These are phyloP conservation scores for Candida wancherniae DNA, from an alignment of 805 yeast genomes.

Conservation along the genomic window DNA sequence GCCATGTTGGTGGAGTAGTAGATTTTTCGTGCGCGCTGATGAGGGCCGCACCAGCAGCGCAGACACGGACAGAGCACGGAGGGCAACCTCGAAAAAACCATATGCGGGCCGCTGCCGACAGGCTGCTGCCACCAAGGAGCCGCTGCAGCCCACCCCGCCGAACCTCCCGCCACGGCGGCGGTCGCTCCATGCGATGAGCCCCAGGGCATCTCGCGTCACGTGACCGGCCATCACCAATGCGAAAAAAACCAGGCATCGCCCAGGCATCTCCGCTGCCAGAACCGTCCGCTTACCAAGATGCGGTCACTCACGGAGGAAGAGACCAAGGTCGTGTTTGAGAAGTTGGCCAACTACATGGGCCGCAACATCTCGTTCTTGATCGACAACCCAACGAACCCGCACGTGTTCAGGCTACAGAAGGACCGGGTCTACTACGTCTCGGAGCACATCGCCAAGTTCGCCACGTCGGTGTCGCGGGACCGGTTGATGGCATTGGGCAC, in stretches of 20 bases:
- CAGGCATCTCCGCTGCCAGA: background rate
- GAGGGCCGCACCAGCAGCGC: no score
- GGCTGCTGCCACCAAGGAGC: no score
- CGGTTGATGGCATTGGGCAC: slow-evolving; percentile 90
- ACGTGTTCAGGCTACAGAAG: slow-evolving; percentile 92
- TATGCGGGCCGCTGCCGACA: no score
- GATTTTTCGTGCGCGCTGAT: no score
- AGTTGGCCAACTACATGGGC: slow-evolving; percentile 95
- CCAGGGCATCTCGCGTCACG: slow-evolving; percentile 9
- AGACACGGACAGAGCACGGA: no score
- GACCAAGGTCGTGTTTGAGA: slow-evolving; percentile 92
- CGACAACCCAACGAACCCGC: slow-evolving; percentile 81
- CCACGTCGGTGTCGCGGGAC: slow-evolving; percentile 85
- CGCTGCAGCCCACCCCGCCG: no score
- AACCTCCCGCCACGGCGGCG: background rate
- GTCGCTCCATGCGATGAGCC: background rate
- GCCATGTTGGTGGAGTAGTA: no score
- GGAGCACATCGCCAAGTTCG: slow-evolving; percentile 75
- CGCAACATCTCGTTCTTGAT: slow-evolving; percentile 85
- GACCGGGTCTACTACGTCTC: slow-evolving; percentile 93
- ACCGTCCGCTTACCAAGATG: slow-evolving; percentile 43
- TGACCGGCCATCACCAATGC: slow-evolving; percentile 2
- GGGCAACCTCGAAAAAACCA: no score
- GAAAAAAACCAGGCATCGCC: slow-evolving; percentile 1
- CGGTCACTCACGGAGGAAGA: slow-evolving; percentile 96